These are phyloP conservation scores for Ammopiptanthus mongolicus DNA, from an alignment of 306 rosid genomes.

Conservation along the genomic window DNA sequence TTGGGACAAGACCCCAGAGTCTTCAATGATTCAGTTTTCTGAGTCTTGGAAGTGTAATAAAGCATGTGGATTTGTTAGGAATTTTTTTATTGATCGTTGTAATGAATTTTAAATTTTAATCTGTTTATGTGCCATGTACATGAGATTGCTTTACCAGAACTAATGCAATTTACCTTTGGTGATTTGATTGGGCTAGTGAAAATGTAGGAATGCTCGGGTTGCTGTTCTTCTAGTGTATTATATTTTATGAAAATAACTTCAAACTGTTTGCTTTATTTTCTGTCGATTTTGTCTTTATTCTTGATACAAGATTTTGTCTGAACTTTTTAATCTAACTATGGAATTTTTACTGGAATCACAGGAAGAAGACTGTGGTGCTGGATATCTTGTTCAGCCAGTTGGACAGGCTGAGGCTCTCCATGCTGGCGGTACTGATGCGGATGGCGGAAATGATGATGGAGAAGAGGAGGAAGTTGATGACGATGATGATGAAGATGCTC, in stretches of 20 bases:
- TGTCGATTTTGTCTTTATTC: not conserved
- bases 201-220: not conserved
- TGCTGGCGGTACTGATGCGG: conserved; percentile 44
- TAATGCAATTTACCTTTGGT: not conserved
- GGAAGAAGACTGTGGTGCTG: conserved; percentile 81
- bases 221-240: not conserved
- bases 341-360: conserved; percentile 29
- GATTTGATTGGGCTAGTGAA: not conserved
- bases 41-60: not conserved
- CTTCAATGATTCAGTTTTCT: not conserved
- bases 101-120: not conserved
- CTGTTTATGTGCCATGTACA: not conserved
- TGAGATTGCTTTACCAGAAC: not conserved
- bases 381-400: conserved; percentile 85
- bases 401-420: conserved; percentile 51
- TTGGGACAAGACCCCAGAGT: not conserved
- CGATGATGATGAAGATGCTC: conserved; percentile 50
- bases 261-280: not conserved
- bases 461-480: conserved; percentile 63
- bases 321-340: not conserved
- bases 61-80: not conserved
- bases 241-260: not conserved
- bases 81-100: not conserved
- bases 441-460: conserved; percentile 46
- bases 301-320: not conserved